These are phyloP conservation scores for Hypoxylon sp. DNA, from an alignment of 2,329 filamentous ascomycete species.

Conservation along the genomic window DNA sequence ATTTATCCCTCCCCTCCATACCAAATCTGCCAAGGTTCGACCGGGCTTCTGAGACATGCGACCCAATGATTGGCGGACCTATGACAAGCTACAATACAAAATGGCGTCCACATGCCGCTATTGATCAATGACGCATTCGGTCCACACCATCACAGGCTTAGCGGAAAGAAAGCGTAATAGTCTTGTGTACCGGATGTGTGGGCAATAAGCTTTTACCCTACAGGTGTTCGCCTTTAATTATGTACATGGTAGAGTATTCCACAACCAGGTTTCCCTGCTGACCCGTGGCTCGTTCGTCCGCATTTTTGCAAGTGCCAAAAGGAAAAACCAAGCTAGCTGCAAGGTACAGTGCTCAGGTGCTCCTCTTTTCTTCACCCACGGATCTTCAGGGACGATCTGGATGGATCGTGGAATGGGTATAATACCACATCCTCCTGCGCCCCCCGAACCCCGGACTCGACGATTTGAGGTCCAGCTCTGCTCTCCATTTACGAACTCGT, in stretches of 20 bases:
- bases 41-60: slow-evolving; percentile 48
- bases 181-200: slow-evolving; percentile 36
- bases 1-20: slow-evolving; percentile 31
- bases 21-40: slow-evolving; percentile 36
- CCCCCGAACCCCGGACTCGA: slow-evolving; percentile 7
- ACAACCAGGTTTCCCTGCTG: slow-evolving; percentile 21
- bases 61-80: slow-evolving; percentile 46
- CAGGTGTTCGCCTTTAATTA: no score
- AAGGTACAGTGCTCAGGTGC: slow-evolving; percentile 43
- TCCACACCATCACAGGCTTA: slow-evolving; percentile 37
- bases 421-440: slow-evolving; percentile 26
- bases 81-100: slow-evolving; percentile 45
- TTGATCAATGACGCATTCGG: slow-evolving; percentile 52
- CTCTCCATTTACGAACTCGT: slow-evolving; percentile 25
- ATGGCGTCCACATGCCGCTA: slow-evolving; percentile 44
- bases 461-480: slow-evolving; percentile 5
- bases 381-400: slow-evolving; percentile 52
- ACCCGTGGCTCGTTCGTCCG: slow-evolving; percentile 12
- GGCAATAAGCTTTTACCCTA: slow-evolving; percentile 38
- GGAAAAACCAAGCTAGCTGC: slow-evolving; percentile 40
- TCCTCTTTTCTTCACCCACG: slow-evolving; percentile 32
- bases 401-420: slow-evolving; percentile 37
- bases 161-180: slow-evolving; percentile 22
- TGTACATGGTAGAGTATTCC: slow-evolving; percentile 7
- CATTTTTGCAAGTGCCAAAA: slow-evolving; percentile 25